Evolutionary conservation across 495 filamentous ascomycete genomes (phyloP).

Genomic region (Aspergillus bertholletiae): DNA sequence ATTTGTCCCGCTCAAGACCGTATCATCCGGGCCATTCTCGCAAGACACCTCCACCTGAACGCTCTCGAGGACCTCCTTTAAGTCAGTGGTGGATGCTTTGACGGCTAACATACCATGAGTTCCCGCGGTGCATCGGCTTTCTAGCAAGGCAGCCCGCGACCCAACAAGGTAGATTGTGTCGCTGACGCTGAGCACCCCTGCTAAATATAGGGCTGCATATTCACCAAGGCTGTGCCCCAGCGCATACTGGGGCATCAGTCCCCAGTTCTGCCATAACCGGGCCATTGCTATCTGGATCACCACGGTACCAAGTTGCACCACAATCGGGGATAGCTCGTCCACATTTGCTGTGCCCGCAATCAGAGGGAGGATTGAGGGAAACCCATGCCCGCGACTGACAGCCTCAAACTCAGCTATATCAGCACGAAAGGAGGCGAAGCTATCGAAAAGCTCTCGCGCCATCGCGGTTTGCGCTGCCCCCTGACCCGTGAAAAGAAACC

Average conservation of each 20-base stretch:
- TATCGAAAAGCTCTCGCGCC: background rate
- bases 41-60: constrained; percentile 47
- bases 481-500: constrained; percentile 42
- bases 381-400: background rate
- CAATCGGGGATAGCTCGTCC: background rate
- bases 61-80: constrained; percentile 19
- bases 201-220: constrained; percentile 29
- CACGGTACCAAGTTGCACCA: background rate
- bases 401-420: background rate
- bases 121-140: constrained; percentile 5
- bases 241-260: constrained; percentile 19
- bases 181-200: constrained; percentile 17
- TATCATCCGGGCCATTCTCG: constrained; percentile 58
- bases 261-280: constrained; percentile 12
- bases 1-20: constrained; percentile 29
- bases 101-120: constrained; percentile 53
- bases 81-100: constrained; percentile 22
- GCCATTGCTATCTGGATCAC: constrained; percentile 21
- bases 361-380: background rate
- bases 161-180: constrained; percentile 28
- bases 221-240: constrained; percentile 40
- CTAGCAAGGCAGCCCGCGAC: constrained; percentile 15
- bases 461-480: background rate
- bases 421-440: background rate
- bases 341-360: background rate